Evolutionary conservation across 2,329 filamentous ascomycete genomes (phyloP).

Genomic region (Westerdykella aurantiaca): DNA sequence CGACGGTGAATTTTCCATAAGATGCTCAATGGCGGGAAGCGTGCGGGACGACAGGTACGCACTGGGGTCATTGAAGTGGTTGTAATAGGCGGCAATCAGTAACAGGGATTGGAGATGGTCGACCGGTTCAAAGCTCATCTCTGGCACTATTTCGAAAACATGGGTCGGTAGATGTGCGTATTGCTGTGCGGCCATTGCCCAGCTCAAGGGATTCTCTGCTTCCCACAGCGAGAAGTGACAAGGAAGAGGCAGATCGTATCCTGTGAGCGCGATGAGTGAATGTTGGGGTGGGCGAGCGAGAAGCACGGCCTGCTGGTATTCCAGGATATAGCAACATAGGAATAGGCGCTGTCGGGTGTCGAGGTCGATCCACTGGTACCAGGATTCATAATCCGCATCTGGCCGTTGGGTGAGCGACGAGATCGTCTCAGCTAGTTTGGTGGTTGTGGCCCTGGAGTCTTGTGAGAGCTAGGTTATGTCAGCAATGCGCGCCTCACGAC

Average conservation of each 20-base stretch:
- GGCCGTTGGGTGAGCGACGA: conserved; percentile 15
- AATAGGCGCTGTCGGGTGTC: conserved; percentile 35
- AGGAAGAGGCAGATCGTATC: conserved; percentile 37
- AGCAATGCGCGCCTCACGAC: conserved; percentile 2
- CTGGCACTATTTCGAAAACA: conserved; percentile 21
- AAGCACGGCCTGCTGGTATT: conserved; percentile 34
- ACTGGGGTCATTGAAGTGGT: conserved; percentile 15
- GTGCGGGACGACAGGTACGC: conserved; percentile 11
- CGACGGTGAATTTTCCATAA: conserved; percentile 18
- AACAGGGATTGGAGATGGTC: conserved; percentile 36
- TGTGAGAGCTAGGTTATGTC: conserved; percentile 17
- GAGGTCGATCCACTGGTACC: conserved; percentile 31
- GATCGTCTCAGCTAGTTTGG: conserved; percentile 13
- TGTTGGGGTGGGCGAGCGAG: conserved; percentile 19
- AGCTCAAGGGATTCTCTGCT: conserved; percentile 17
- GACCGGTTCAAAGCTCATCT: conserved; percentile 8
- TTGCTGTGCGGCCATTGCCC: conserved; percentile 20
- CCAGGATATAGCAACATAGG: conserved; percentile 39
- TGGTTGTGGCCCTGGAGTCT: conserved; percentile 13
- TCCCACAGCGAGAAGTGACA: conserved; percentile 35
- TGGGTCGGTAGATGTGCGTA: conserved; percentile 14
- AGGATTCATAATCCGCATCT: conserved; percentile 18
- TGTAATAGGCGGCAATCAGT: conserved; percentile 31
- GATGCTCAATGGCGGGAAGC: conserved; percentile 15
- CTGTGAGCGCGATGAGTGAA: conserved; percentile 15